phyloP scores from a whole-genome alignment of 75 land plant genomes.

The Sequoia sempervirens region DNA sequence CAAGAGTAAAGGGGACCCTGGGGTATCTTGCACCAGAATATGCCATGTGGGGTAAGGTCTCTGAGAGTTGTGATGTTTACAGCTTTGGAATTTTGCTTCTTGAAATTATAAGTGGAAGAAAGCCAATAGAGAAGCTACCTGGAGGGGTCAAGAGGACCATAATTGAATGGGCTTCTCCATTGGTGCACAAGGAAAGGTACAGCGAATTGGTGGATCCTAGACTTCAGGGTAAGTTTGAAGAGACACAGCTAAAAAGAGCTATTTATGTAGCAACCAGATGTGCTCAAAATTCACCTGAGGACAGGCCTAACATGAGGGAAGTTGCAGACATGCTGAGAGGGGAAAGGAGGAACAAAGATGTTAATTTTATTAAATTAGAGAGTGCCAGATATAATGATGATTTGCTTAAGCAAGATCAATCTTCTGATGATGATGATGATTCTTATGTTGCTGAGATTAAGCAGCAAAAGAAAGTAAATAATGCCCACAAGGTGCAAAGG shows the following conservation, averaged over 20 bases:
- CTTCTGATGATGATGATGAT: background rate
- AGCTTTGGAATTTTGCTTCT: constrained; percentile 78
- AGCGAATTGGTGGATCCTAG: constrained; percentile 66
- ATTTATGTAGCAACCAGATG: constrained; percentile 51
- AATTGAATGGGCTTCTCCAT: constrained; percentile 67
- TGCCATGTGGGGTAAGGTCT: constrained; percentile 80
- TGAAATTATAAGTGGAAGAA: constrained; percentile 66
- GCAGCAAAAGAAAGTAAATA: background rate
- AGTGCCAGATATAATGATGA: background rate
- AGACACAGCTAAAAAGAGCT: constrained; percentile 42
- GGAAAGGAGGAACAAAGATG: background rate
- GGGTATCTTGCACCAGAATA: constrained; percentile 91
- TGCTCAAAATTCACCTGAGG: constrained; percentile 40
- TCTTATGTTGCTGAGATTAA: background rate
- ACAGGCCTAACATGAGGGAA: constrained; percentile 64
- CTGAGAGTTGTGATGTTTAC: constrained; percentile 81
- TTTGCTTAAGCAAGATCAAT: background rate
- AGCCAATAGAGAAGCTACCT: constrained; percentile 62
- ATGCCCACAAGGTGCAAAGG: background rate
- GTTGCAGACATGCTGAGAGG: constrained; percentile 58
- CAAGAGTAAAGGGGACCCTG: constrained; percentile 71
- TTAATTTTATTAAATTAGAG: background rate
- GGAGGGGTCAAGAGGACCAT: constrained; percentile 44
- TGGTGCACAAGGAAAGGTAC: constrained; percentile 36
- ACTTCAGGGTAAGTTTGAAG: constrained; percentile 47